Base-by-base conservation (phyloP, 1,139 yeast species). In the Yamadazyma mexicana region DNA sequence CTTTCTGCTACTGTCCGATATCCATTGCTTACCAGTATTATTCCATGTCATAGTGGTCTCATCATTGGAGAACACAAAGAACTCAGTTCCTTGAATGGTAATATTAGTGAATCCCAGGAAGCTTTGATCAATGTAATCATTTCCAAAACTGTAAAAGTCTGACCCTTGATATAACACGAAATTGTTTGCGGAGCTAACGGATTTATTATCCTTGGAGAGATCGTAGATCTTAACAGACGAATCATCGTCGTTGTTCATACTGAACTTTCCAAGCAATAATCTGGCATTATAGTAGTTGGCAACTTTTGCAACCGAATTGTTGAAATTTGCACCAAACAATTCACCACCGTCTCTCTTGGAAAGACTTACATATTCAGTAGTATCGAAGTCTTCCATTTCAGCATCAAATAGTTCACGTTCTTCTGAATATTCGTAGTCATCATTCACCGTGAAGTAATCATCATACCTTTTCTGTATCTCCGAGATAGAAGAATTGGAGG, bases 81-180 rank as follows among this genome's bases (percentile, higher is more conserved):
- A 74, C 24, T 73, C 73, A 1, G 55, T 55, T 4, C 51, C 57
- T 35, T 67, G 55, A 27, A 70, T 50, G 1, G 65, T 59, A 28
- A 76, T 47, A 38, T 63, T 65, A 12, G 73, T 55, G 45, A 73
- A 65, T 22, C 58, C 62, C 35, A 56, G 59, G 43, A 55, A 65
- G 12, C 49, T 54, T 5, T 35, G 46, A 36, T 56, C 55, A 5
- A 52, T 32, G 36, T 43, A 59, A 5, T 58, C 51, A 45, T 72
- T 67, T 3, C 77, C 76, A 44, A 74, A 67, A 2, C 76, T 59
- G 54, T 58, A 59, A 69, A 71, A 61, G 25, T 58, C 50, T 26
- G 56, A 47, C 20, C 58, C 50, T 37, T 51, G 53, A 17, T 59
- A 46, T 7, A 49, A 17, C 3, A 69, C 74, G 47, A 69, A 59